A percentile compares a stretch with the other conserved stretches of the same genome.
These are phyloP conservation scores for Fusarium kyushuense DNA, from an alignment of 2,329 filamentous ascomycete genomes.

Conservation along the genomic window DNA sequence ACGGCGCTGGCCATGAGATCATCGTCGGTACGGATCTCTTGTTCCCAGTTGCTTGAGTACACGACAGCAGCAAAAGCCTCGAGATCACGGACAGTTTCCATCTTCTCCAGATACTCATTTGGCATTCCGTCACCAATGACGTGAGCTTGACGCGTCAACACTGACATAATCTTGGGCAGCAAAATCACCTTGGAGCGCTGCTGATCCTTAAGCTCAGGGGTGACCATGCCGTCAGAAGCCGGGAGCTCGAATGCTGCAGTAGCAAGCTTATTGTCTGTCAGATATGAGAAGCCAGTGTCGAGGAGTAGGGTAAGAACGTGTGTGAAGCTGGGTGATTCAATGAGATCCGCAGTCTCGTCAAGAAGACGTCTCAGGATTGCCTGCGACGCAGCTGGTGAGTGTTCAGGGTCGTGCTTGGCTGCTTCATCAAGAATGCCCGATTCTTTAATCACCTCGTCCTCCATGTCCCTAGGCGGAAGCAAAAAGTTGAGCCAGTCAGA, in stretches of 20 bases:
- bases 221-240: slow-evolving; percentile 50
- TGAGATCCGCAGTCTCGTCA: slow-evolving; percentile 94
- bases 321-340: slow-evolving; percentile 92
- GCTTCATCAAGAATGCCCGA: slow-evolving; percentile 78
- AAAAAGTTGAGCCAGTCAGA: slow-evolving; percentile 85
- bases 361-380: slow-evolving; percentile 81
- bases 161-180: slow-evolving; percentile 88
- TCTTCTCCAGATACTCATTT: slow-evolving; percentile 77
- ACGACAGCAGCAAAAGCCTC: slow-evolving; percentile 89
- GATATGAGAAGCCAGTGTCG: slow-evolving; percentile 85
- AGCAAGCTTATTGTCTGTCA: slow-evolving; percentile 86
- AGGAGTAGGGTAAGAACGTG: slow-evolving; percentile 88
- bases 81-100: slow-evolving; percentile 81
- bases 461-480: slow-evolving; percentile 81
- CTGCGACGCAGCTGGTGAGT: slow-evolving; percentile 59
- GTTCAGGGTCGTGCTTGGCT: slow-evolving; percentile 47
- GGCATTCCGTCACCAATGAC: slow-evolving; percentile 83
- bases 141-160: slow-evolving; percentile 91
- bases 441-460: slow-evolving; percentile 85
- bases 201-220: slow-evolving; percentile 66
- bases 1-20: slow-evolving; percentile 55
- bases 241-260: slow-evolving; percentile 78
- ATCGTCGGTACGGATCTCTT: slow-evolving; percentile 67
- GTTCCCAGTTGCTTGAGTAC: slow-evolving; percentile 86
- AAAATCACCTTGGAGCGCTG: slow-evolving; percentile 71